Percentiles rank a stretch among this genome's conserved stretches.
phyloP scores from a whole-genome alignment of 2,329 filamentous ascomycete genomes.

The Phaeosphaeriaceae sp. region DNA sequence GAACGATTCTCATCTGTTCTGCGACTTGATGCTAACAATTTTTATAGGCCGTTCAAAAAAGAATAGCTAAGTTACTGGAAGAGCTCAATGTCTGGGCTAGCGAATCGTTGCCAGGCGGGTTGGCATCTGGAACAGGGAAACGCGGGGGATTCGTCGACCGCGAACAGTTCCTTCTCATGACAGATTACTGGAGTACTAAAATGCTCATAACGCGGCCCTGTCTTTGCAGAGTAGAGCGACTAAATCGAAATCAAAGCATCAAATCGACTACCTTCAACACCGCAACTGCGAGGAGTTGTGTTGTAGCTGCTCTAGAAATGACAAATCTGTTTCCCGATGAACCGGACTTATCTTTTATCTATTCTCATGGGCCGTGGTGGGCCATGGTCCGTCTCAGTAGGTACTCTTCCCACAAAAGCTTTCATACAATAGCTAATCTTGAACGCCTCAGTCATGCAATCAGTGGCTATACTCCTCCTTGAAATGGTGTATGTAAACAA shows the following conservation, averaged over 20 bases:
- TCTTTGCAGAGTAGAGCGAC: constrained; percentile 43
- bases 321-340: constrained; percentile 41
- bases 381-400: constrained; percentile 45
- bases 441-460: constrained; percentile 42
- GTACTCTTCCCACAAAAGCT: background rate
- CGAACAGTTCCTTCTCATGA: constrained; percentile 25
- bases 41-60: constrained; percentile 34
- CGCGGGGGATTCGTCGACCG: constrained; percentile 6
- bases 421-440: background rate
- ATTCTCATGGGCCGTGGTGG: constrained; percentile 49
- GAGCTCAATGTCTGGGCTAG: constrained; percentile 44
- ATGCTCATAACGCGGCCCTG: constrained; percentile 49
- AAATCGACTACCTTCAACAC: constrained; percentile 42
- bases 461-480: constrained; percentile 44
- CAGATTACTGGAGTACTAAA: constrained; percentile 42
- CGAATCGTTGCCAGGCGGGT: constrained; percentile 13
- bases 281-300: constrained; percentile 39
- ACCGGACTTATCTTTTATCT: constrained; percentile 32
- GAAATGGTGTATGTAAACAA: constrained; percentile 42
- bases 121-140: background rate
- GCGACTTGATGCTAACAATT: constrained; percentile 8
- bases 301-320: constrained; percentile 43
- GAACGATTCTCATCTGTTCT: background rate
- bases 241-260: constrained; percentile 27
- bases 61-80: constrained; percentile 35